Percentiles rank a stretch among this genome's conserved stretches.
These are phyloP conservation scores for Lasiodiplodia sp. DNA, from an alignment of 2,329 filamentous ascomycete species.

Conservation along the genomic window DNA sequence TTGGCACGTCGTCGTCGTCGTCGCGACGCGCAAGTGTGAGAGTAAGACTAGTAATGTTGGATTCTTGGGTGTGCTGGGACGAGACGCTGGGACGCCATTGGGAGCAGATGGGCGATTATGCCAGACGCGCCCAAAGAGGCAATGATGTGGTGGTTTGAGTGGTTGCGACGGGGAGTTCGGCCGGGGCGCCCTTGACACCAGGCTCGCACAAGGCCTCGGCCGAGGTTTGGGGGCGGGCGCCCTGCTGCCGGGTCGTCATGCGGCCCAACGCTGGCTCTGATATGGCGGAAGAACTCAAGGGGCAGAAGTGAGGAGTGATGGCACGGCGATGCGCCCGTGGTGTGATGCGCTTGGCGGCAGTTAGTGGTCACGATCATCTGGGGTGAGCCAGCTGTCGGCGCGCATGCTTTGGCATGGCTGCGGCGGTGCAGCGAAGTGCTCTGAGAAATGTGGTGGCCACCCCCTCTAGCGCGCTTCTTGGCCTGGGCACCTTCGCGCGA, in stretches of 20 bases:
- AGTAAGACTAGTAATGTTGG: slow-evolving; percentile 4
- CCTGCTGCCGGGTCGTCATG: not conserved
- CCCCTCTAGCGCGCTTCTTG: not conserved
- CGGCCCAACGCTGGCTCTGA: not conserved
- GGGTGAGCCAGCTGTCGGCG: slow-evolving; percentile 4
- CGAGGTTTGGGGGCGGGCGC: not conserved
- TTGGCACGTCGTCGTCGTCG: not conserved
- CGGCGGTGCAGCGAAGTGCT: not conserved
- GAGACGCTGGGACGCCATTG: not conserved
- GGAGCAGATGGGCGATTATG: not conserved
- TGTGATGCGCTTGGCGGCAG: not conserved
- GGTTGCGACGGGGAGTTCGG: slow-evolving; percentile 3
- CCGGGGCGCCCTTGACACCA: not conserved
- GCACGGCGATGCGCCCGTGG: slow-evolving; percentile 4
- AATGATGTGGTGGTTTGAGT: slow-evolving; percentile 18
- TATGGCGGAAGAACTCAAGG: slow-evolving; percentile 2
- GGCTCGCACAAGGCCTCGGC: slow-evolving; percentile 12
- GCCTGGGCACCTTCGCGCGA: not conserved
- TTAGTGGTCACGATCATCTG: not conserved
- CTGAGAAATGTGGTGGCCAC: slow-evolving; percentile 8
- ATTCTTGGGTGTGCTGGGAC: not conserved
- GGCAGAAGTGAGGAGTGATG: not conserved
- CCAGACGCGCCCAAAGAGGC: slow-evolving; percentile 1
- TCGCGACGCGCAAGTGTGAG: not conserved
- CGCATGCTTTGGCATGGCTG: slow-evolving; percentile 1